phyloP scores from a whole-genome alignment of 306 rosid genomes.

The Pyrus bretschneideri region DNA sequence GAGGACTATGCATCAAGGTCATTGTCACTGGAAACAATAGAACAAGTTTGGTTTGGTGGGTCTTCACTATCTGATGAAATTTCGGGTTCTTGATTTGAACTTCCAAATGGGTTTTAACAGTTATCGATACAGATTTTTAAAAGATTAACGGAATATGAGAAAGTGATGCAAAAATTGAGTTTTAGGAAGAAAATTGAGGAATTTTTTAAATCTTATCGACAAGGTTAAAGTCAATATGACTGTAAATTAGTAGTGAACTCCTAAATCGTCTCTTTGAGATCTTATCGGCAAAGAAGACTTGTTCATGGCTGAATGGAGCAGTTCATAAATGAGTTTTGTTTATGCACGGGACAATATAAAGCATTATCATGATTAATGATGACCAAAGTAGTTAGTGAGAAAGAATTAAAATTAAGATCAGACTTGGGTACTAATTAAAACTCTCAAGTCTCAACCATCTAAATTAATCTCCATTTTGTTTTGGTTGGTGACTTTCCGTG shows the following conservation, averaged over 20 bases:
- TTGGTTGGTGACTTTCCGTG: conserved; percentile 29
- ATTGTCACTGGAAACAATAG: no score
- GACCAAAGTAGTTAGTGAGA: not conserved
- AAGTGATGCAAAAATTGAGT: no score
- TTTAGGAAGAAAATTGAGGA: no score
- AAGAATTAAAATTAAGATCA: conserved; percentile 20
- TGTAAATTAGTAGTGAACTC: not conserved
- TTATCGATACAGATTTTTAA: no score
- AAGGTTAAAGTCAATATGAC: no score
- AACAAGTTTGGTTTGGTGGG: no score
- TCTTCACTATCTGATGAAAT: no score
- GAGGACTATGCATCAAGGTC: no score
- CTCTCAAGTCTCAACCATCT: not conserved
- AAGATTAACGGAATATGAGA: no score
- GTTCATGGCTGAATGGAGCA: not conserved
- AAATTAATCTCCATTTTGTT: not conserved
- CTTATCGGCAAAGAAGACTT: not conserved
- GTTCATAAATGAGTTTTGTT: not conserved
- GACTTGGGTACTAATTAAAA: not conserved
- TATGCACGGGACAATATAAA: not conserved
- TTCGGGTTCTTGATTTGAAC: no score
- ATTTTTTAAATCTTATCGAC: no score
- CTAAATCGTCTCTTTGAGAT: not conserved
- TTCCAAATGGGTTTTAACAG: no score
- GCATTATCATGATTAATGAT: not conserved